Percentiles rank a stretch among this genome's conserved stretches.
These are phyloP conservation scores for Monosporascus sp. DNA, from an alignment of 2,329 filamentous ascomycete genomes.

Conservation along the genomic window DNA sequence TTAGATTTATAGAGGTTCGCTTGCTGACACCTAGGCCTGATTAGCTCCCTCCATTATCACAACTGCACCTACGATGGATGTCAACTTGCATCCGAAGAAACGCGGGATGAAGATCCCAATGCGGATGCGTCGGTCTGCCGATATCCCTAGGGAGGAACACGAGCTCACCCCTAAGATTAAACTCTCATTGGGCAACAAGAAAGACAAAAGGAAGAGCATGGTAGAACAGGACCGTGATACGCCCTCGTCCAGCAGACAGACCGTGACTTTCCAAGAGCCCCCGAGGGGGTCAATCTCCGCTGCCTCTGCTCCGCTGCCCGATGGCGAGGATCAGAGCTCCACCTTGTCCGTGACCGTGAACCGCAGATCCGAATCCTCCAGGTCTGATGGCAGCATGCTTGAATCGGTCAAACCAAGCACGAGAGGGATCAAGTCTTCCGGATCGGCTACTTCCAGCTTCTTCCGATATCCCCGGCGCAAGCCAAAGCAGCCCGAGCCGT, in stretches of 20 bases:
- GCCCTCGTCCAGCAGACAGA: slow-evolving; percentile 35
- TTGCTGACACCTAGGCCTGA: slow-evolving; percentile 18
- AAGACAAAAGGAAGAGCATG: slow-evolving; percentile 37
- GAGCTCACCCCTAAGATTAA: slow-evolving; percentile 15
- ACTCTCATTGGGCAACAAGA: slow-evolving; percentile 22
- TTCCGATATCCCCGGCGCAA: slow-evolving; percentile 76
- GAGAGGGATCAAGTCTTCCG: slow-evolving; percentile 22
- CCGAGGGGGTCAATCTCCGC: slow-evolving; percentile 22
- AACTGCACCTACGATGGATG: slow-evolving; percentile 74
- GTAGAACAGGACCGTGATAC: slow-evolving; percentile 27
- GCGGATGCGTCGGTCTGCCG: slow-evolving; percentile 48
- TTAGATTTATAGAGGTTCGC: background rate
- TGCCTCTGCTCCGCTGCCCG: slow-evolving; percentile 45
- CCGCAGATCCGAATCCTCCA: slow-evolving; percentile 78
- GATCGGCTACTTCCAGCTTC: slow-evolving; percentile 47
- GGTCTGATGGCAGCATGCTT: slow-evolving; percentile 77
- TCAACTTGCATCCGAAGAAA: slow-evolving; percentile 49
- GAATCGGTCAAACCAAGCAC: slow-evolving; percentile 59
- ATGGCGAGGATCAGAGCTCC: slow-evolving; percentile 56
- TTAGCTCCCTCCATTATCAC: slow-evolving; percentile 76
- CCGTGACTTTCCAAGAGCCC: slow-evolving; percentile 59
- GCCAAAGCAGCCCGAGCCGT: slow-evolving; percentile 65
- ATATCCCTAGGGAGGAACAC: slow-evolving; percentile 35
- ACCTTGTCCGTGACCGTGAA: slow-evolving; percentile 59
- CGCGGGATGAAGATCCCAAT: slow-evolving; percentile 50